Evolutionary conservation across 2,329 filamentous ascomycete genomes (phyloP).

Genomic region (Blumeriella jaapii): DNA sequence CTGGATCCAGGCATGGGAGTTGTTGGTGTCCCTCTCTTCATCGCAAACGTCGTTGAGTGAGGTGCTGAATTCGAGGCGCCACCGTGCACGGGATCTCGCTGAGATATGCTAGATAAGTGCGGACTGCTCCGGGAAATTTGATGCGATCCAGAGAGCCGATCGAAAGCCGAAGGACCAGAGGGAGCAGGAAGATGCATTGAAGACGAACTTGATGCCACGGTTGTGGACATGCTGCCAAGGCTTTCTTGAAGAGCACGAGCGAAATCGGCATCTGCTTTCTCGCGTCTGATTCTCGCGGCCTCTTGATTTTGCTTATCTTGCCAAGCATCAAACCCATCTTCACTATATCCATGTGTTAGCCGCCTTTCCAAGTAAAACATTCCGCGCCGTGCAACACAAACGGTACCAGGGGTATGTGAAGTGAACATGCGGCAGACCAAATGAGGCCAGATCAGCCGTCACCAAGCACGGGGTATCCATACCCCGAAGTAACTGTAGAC

Average conservation of each 20-base stretch:
- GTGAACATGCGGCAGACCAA: slow-evolving; percentile 18
- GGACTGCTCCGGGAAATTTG: slow-evolving; percentile 7
- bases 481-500: slow-evolving; percentile 21
- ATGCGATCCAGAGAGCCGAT: slow-evolving; percentile 20
- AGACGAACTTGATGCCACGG: background rate
- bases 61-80: slow-evolving; percentile 6
- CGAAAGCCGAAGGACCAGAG: slow-evolving; percentile 20
- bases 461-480: slow-evolving; percentile 17
- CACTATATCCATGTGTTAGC: slow-evolving; percentile 14
- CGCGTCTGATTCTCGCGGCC: slow-evolving; percentile 30
- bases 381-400: background rate
- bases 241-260: slow-evolving; percentile 23
- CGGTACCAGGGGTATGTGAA: slow-evolving; percentile 4
- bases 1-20: background rate
- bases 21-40: slow-evolving; percentile 1
- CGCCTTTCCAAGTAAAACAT: background rate
- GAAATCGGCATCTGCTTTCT: slow-evolving; percentile 28
- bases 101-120: background rate
- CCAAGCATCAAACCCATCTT: slow-evolving; percentile 19
- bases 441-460: slow-evolving; percentile 18
- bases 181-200: slow-evolving; percentile 8
- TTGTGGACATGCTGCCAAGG: slow-evolving; percentile 2
- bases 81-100: background rate
- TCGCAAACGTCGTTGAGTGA: slow-evolving; percentile 5
- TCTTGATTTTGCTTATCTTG: slow-evolving; percentile 24